These are phyloP conservation scores for Sugiyamaella floridensis DNA, from an alignment of 805 yeast species.

Conservation along the genomic window DNA sequence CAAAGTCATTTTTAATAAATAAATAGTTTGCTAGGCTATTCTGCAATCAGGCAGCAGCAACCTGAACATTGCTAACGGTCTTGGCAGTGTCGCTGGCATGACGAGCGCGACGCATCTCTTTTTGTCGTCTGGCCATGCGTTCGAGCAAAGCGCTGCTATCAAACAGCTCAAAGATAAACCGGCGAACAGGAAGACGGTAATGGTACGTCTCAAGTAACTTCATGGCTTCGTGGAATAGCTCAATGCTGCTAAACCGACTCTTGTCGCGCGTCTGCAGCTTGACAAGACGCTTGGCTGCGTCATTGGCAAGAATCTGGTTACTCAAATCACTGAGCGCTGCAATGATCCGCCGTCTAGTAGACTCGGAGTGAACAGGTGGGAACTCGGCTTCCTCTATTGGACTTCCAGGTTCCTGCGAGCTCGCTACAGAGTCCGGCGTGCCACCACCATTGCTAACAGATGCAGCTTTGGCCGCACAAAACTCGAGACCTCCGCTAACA, in stretches of 20 bases:
- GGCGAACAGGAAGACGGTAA: conserved; percentile 55
- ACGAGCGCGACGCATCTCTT: conserved; percentile 17
- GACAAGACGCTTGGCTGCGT: conserved; percentile 52
- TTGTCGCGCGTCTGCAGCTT: conserved; percentile 46
- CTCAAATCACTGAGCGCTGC: conserved; percentile 45
- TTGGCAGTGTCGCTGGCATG: conserved; percentile 9
- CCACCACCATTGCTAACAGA: background rate
- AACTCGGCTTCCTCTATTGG: conserved; percentile 16
- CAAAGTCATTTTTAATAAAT: no score
- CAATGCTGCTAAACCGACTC: conserved; percentile 47
- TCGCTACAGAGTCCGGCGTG: background rate
- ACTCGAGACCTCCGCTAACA: background rate
- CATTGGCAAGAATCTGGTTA: conserved; percentile 46
- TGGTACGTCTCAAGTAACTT: conserved; percentile 49
- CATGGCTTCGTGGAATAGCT: conserved; percentile 47
- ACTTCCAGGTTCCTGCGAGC: background rate
- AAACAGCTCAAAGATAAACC: conserved; percentile 60
- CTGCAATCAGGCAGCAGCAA: background rate
- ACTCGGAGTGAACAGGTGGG: conserved; percentile 17
- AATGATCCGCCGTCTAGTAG: conserved; percentile 20
- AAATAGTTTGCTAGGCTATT: background rate
- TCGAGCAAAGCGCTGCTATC: conserved; percentile 50
- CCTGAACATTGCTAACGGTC: background rate
- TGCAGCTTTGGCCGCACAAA: background rate
- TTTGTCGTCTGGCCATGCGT: conserved; percentile 31